Percentiles rank a stretch among this genome's conserved stretches.
Conservation (phyloP, 2,329 filamentous ascomycete species). For the Verticillium tricorpus region DNA sequence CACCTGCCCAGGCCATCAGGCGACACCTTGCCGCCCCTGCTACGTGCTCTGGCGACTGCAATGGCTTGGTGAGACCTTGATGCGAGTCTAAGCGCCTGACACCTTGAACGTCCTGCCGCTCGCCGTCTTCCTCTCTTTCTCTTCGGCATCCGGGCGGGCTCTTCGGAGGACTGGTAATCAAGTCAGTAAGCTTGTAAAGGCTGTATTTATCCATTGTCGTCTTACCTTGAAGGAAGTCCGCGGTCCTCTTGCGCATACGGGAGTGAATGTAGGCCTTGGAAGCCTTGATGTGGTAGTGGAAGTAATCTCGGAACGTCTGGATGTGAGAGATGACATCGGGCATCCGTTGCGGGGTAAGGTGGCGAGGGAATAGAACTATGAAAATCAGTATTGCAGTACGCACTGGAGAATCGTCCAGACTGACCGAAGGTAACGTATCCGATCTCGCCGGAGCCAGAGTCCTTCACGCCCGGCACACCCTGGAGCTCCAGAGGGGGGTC, state of each 20-base stretch:
- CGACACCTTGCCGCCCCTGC: neutral
- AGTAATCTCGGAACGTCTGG: conserved; percentile 99
- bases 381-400: conserved; percentile 10
- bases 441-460: conserved; percentile 74
- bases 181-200: conserved; percentile 17
- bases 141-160: conserved; percentile 90
- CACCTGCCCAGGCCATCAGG: neutral
- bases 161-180: conserved; percentile 74
- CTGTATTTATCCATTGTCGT: neutral
- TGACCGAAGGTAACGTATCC: conserved; percentile 97
- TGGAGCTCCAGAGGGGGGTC: conserved; percentile 91
- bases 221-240: conserved; percentile 94
- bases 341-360: conserved; percentile 85
- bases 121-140: conserved; percentile 97
- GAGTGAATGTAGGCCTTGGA: conserved; percentile 99
- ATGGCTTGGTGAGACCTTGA: neutral
- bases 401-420: conserved; percentile 16
- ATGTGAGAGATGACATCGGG: conserved; percentile 97
- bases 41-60: neutral
- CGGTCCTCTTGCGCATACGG: conserved; percentile 93
- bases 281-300: conserved; percentile 99
- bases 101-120: conserved; percentile 87
- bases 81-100: conserved; percentile 23
- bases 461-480: conserved; percentile 75
- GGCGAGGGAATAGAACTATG: conserved; percentile 87